Evolutionary conservation across 352 stramenopile genomes (phyloP), one percentile per base, ranked within the genome.

Genomic region (Phytophthora aleatoria): DNA sequence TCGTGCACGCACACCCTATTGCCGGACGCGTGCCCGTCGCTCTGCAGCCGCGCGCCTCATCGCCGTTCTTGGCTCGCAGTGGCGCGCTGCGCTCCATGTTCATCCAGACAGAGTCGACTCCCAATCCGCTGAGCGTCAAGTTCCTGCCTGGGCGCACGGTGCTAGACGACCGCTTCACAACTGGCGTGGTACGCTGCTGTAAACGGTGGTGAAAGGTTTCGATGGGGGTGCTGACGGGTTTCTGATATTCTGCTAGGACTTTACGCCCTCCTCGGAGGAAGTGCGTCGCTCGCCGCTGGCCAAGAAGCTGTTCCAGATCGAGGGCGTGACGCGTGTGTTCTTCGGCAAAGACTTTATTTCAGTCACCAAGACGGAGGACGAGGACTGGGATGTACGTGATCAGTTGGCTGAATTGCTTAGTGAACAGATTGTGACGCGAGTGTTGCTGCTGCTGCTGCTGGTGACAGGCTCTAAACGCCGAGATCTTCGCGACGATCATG

Each of bases 321-420:
- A 98, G 26, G 95, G 96, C 20, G 86, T 99, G 28, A 95, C 90
- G 60, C 93, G 94, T 36, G 94, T 99, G 13, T 99, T 99, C 74
- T 92, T 99, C 49, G 97, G 97, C 51, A 91, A 93, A 59, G 94
- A 99, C 57, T 99, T 99, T 73, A 93, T 99, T 26, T 99, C 97
- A 10, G 83, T 99, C 41, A 99, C 97, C 20, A 99, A 99, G 76
- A 83, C 79, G 50, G 94, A 98, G 20, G 88, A 97, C 59, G 79
- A 95, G 24, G 83, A 97, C 53, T 99, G 97, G 97, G 82, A 95
- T 73, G 89, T 96, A 79, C 60, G 81, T 91, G 51, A 43, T 10
- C 16, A 20, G 24, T 24, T 27, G 30, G 35, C 13, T 42, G 27
- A 5, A 16, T 20, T 41, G 35, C 12, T 41, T 3, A 9, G 10